Base-by-base conservation (phyloP, 495 filamentous ascomycete genomes). In the Bacidia gigantensis region DNA sequence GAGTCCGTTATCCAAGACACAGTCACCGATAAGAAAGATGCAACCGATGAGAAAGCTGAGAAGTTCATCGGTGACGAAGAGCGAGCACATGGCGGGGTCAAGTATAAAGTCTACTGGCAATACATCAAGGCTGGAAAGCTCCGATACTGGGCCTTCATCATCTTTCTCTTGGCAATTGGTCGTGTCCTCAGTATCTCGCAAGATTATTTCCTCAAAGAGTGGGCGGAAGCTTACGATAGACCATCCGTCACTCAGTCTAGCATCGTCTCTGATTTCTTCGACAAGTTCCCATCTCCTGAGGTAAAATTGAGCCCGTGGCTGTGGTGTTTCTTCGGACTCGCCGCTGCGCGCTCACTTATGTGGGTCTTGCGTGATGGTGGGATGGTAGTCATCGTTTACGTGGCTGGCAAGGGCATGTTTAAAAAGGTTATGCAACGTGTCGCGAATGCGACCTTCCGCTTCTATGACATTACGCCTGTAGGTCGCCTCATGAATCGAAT, bases 401-500 rank as follows among this genome's bases (percentile, higher is more conserved):
- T 72, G 51, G 82, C 87, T 2, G 84, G 82, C n/a, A 81, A 80
- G 58, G 66, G 69, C 23, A 69, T 93, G 52, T 93, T 92, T 58
- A 68, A 69, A 46, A 71, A 77, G 26, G 80, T 83, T 11, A 79
- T 92, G 69, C 56, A 73, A 7, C 74, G 73, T 26, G 84, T 90
- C 50, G 80, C 78, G 58, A 74, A 81, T 62, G 84, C 86, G 17
- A 89, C 82, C 1, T 93, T 93, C 64, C 80, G 86, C 32, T 93
- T 86, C 64, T 89, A 88, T 69, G 87, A 93, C 63, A 77, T 87
- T 3, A 93, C 86, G 2, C 87, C 87, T 0, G 77, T 89, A 18
- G 86, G 87, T 0, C 75, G 86, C 21, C 68, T 94, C 57, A 89
- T 90, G 86, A 94, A 94, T 62, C 76, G 87, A 17, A 67, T 94